Conservation (phyloP, 129 eudicot genomes). For the Flaveria sonorensis region DNA sequence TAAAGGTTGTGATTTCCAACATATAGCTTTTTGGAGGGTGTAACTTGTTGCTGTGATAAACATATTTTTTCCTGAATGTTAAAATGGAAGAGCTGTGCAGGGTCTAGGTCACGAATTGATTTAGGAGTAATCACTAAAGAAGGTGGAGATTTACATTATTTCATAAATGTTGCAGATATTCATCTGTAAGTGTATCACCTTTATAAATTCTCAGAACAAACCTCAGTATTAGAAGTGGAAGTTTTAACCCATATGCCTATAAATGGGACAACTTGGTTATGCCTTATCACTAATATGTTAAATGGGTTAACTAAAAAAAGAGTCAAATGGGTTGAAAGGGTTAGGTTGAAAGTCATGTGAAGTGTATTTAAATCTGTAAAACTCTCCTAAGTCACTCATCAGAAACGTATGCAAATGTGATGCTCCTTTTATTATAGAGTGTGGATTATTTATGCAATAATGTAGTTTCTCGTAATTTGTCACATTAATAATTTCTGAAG, state of each 20-base stretch:
- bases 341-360: neutral
- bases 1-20: constrained; percentile 54
- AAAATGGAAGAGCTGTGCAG: constrained; percentile 43
- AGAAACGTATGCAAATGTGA: constrained; percentile 4
- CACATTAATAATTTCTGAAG: neutral
- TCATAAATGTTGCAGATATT: constrained; percentile 91
- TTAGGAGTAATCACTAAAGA: constrained; percentile 75
- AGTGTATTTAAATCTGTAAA: neutral
- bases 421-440: too few species aligned
- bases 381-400: neutral
- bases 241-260: constrained; percentile 8
- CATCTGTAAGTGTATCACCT: constrained; percentile 71
- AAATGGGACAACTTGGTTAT: neutral
- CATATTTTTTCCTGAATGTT: constrained; percentile 11
- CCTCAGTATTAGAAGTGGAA: neutral
- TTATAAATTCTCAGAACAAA: neutral
- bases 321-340: neutral
- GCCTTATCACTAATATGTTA: neutral
- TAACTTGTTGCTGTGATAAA: constrained; percentile 19
- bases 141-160: constrained; percentile 76
- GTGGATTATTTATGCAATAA: neutral
- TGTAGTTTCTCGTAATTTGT: neutral
- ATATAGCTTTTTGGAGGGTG: constrained; percentile 13
- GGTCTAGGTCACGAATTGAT: constrained; percentile 74
- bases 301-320: constrained; percentile 13